Evolutionary conservation across 306 rosid genomes (phyloP).

Genomic region (Albizia julibrissin): DNA sequence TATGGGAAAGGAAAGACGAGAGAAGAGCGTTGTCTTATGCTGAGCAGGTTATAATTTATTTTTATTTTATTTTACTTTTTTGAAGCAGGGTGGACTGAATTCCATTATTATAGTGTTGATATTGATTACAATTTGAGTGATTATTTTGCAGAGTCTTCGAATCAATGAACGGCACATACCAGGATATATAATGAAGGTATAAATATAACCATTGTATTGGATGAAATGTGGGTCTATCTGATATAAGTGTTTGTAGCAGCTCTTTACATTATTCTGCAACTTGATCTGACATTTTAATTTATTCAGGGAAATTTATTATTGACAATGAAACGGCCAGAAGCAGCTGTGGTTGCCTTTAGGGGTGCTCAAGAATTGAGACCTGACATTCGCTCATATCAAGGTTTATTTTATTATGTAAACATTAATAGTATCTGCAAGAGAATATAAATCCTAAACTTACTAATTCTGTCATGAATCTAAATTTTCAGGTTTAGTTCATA

Average conservation of each 20-base stretch:
- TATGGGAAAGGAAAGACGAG: conserved; percentile 96
- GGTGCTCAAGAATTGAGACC: conserved; percentile 97
- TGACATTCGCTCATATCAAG: conserved; percentile 99
- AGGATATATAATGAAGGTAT: conserved; percentile 94
- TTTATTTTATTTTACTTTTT: conserved; percentile 17
- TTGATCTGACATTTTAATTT: conserved; percentile 14
- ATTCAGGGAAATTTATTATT: conserved; percentile 82
- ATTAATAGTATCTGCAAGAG: conserved; percentile 23
- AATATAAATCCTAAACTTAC: conserved; percentile 17
- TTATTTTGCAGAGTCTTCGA: conserved; percentile 72
- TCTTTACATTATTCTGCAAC: conserved; percentile 1
- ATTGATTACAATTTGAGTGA: conserved; percentile 36
- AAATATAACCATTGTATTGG: conserved; percentile 22
- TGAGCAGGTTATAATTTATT: conserved; percentile 68
- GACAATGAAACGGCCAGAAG: conserved; percentile 80
- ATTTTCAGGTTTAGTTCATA: conserved; percentile 88
- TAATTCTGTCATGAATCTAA: conserved; percentile 28
- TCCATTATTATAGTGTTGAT: conserved; percentile 34
- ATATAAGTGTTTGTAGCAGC: conserved; percentile 17
- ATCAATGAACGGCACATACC: conserved; percentile 93
- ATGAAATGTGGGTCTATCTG: conserved; percentile 19
- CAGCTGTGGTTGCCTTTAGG: conserved; percentile 89
- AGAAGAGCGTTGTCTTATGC: conserved; percentile 91
- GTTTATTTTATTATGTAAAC: conserved; percentile 46
- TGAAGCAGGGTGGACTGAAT: conserved; percentile 26